Base-by-base conservation (phyloP, 1,284 basidiomycete species). In the Macrocystidia cucumis region DNA sequence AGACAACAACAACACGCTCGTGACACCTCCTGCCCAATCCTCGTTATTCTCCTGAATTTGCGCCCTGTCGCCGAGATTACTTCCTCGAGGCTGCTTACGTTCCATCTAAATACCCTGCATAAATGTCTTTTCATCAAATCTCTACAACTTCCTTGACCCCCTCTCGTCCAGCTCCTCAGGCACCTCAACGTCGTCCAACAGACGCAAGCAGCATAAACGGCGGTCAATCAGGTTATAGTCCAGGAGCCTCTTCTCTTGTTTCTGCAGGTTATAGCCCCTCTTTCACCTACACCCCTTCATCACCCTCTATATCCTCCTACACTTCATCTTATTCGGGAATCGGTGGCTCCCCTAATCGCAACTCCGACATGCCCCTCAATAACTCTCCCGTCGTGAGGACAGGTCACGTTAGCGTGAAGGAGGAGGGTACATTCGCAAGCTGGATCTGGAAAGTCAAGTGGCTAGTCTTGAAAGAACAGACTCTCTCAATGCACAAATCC, bases 401-500 rank as follows among this genome's bases (percentile, higher is more conserved):
- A 37, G 91, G 91, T 4, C 60, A 63, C 14, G 88, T 87, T 25
- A 82, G 71, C 51, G 67, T 93, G 45, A 95, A 95, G 67, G 91
- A 93, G 56, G 90, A 93, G 39, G 84, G 88, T 8, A 55, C 54
- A 0, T 75, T 96, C 45, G 77, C 89, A 9, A 90, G 86, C 44
- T 93, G 90, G 74, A 74, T 97, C 38, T 98, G 95, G 85, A 80
- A 84, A 56, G 80, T 88, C 53, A 85, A 90, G 52, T 98, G 87
- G 86, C 66, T 98, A 30, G 74, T 93, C 3, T 67, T 98, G 41
- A 86, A 81, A 47, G 89, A 91, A 43, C 74, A 80, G 50, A 74
- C 80, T 9, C 61, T 98, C 35, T 74, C 78, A 26, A 80, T 98
- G 43, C 89, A 92, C 60, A 97, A 95, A 69, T 90, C 79, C 52